Evolutionary conservation across 2,329 filamentous ascomycete species (phyloP).

Genomic region (Arachnomyces sp.): DNA sequence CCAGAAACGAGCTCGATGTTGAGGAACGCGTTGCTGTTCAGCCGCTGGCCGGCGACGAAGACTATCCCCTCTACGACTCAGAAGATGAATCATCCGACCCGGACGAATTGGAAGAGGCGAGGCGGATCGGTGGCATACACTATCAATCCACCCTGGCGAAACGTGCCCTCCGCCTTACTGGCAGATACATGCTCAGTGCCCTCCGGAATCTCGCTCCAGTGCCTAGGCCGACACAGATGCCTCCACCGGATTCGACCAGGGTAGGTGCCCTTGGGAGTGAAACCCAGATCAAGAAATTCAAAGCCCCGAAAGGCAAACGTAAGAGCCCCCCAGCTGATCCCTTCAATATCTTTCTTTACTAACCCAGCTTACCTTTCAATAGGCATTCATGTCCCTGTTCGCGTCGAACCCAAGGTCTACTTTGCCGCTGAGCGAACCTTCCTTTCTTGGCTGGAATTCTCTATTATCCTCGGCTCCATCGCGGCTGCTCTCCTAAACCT

Average conservation of each 20-base stretch:
- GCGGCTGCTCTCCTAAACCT: constrained; percentile 80
- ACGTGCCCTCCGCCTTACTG: constrained; percentile 42
- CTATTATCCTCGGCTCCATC: constrained; percentile 84
- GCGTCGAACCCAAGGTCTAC: constrained; percentile 95
- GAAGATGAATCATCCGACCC: constrained; percentile 71
- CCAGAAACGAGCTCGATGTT: constrained; percentile 54
- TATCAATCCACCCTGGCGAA: constrained; percentile 59
- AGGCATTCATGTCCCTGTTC: constrained; percentile 90
- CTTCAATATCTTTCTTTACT: background rate
- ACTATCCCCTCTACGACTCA: constrained; percentile 85
- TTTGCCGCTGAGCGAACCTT: constrained; percentile 96
- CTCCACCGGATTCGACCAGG: constrained; percentile 13
- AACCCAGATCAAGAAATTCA: constrained; percentile 48
- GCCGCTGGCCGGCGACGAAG: constrained; percentile 52
- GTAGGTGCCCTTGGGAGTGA: constrained; percentile 29
- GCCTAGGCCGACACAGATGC: constrained; percentile 38
- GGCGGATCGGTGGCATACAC: constrained; percentile 63
- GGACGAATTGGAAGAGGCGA: constrained; percentile 69
- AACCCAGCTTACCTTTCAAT: constrained; percentile 31
- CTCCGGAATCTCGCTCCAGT: constrained; percentile 48
- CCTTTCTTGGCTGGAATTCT: constrained; percentile 94
- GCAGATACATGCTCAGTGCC: constrained; percentile 35
- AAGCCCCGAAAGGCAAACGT: constrained; percentile 49
- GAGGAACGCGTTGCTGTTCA: constrained; percentile 71
- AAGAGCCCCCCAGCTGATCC: constrained; percentile 14